Conservation (phyloP, 352 stramenopile genomes). For the Saprolegnia parasitica region DNA sequence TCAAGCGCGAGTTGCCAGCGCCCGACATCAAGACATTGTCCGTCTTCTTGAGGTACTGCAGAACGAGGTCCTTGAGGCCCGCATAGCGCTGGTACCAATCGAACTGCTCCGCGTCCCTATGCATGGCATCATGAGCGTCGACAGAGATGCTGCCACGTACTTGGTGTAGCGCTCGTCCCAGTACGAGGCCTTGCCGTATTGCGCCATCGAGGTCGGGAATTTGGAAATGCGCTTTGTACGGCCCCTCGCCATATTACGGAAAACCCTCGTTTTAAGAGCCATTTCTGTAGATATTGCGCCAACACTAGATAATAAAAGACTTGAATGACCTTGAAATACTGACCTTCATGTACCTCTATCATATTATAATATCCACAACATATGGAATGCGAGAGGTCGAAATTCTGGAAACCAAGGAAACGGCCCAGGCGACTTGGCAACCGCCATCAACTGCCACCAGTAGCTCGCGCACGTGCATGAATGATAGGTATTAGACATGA, state of each 20-base stretch:
- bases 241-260: not conserved
- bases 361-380: not conserved
- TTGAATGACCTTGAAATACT: slow-evolving; percentile 10
- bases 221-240: slow-evolving; percentile 6
- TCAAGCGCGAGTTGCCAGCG: slow-evolving; percentile 91
- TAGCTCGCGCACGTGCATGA: no score
- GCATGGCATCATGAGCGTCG: not conserved
- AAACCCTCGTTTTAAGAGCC: slow-evolving; percentile 1
- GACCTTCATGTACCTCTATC: not conserved
- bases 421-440: not conserved
- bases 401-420: slow-evolving; percentile 13
- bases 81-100: slow-evolving; percentile 93
- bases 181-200: slow-evolving; percentile 91
- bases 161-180: slow-evolving; percentile 95
- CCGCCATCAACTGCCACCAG: no score
- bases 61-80: slow-evolving; percentile 85
- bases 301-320: not conserved
- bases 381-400: not conserved
- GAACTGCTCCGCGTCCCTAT: slow-evolving; percentile 89
- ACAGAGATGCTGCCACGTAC: slow-evolving; percentile 36
- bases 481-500: no score
- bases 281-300: not conserved
- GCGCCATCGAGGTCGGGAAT: slow-evolving; percentile 59
- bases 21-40: slow-evolving; percentile 91
- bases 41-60: slow-evolving; percentile 92